phyloP scores from a whole-genome alignment of 495 filamentous ascomycete species.

The Niebla homalea region DNA sequence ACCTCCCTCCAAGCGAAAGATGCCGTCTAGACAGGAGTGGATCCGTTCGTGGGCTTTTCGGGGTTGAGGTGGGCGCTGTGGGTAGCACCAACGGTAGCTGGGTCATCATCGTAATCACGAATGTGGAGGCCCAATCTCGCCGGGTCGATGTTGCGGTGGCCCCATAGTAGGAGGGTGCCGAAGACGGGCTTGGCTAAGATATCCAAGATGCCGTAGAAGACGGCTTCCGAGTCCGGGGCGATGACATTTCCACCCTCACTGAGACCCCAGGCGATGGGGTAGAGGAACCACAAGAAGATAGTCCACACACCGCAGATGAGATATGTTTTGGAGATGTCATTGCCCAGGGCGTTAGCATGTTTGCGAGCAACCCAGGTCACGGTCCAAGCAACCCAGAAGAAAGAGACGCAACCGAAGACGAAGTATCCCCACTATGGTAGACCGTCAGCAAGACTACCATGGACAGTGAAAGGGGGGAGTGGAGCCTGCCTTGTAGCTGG shows the following conservation, averaged over 20 bases:
- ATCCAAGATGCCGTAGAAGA: constrained; percentile 61
- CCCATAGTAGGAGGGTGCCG: constrained; percentile 36
- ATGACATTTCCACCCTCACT: constrained; percentile 57
- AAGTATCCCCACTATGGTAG: constrained; percentile 41
- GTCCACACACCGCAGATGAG: constrained; percentile 36
- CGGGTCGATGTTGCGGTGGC: constrained; percentile 41
- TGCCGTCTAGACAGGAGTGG: no score
- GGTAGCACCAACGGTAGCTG: background rate
- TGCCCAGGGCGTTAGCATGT: constrained; percentile 38
- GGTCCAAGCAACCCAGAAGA: constrained; percentile 38
- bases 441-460: background rate
- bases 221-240: constrained; percentile 44
- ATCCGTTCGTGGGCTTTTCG: no score
- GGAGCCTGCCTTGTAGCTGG: constrained; percentile 36
- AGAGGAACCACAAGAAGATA: constrained; percentile 43
- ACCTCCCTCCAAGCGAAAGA: no score
- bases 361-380: constrained; percentile 44
- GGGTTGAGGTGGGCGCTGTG: no score
- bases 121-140: constrained; percentile 31
- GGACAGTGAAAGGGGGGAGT: background rate
- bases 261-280: constrained; percentile 56
- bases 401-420: constrained; percentile 45
- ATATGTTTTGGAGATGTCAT: constrained; percentile 37
- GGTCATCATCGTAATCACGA: constrained; percentile 26
- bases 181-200: constrained; percentile 46